These are phyloP conservation scores for Alternaria triticina DNA, from an alignment of 2,329 filamentous ascomycete species.

Conservation along the genomic window DNA sequence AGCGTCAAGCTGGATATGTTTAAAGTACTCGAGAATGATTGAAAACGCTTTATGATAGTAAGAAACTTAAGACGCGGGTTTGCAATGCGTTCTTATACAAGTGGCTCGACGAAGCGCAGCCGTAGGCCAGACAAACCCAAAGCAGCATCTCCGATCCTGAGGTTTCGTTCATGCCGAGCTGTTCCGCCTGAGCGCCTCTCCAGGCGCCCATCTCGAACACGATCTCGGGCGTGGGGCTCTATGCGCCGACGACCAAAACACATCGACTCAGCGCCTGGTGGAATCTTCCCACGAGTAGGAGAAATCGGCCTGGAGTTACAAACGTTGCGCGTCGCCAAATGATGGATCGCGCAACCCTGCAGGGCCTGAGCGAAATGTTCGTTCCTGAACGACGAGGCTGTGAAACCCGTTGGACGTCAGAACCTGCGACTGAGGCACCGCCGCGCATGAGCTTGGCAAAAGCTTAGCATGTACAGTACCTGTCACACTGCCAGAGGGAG, in stretches of 20 bases:
- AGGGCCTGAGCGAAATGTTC: constrained; percentile 1
- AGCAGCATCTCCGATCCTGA: constrained; percentile 8
- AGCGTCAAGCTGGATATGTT: constrained; percentile 40
- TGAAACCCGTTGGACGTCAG: constrained; percentile 30
- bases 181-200: constrained; percentile 3
- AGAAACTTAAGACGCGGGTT: constrained; percentile 21
- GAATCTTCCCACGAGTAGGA: constrained; percentile 21
- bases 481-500: constrained; percentile 10
- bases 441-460: constrained; percentile 24
- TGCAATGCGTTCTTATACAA: constrained; percentile 16
- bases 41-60: constrained; percentile 28
- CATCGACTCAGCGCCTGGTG: background rate
- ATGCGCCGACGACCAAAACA: constrained; percentile 13
- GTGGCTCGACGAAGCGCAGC: background rate
- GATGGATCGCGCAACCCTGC: constrained; percentile 8
- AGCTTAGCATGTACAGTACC: constrained; percentile 23
- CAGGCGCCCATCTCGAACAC: constrained; percentile 16
- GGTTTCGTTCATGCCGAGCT: constrained; percentile 15
- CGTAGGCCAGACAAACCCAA: background rate
- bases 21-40: background rate
- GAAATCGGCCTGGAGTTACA: constrained; percentile 10
- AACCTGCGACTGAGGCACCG: constrained; percentile 14
- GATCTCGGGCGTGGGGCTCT: constrained; percentile 15
- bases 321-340: constrained; percentile 20
- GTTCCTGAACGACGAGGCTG: constrained; percentile 11